Evolutionary conservation across 805 yeast genomes (phyloP).

Genomic region (Nakazawaea wickerhamii): DNA sequence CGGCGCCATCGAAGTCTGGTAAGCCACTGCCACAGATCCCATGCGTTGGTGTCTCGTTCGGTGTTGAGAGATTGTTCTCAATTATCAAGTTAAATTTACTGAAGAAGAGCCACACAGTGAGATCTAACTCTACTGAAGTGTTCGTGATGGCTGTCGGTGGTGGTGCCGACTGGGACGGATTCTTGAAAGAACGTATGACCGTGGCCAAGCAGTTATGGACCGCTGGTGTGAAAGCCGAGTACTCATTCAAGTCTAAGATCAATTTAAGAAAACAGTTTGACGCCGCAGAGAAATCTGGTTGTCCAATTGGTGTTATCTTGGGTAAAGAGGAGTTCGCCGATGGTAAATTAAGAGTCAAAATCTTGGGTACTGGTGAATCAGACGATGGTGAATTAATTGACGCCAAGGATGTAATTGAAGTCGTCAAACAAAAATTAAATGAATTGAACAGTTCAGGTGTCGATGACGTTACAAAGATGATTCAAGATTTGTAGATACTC

Average conservation of each 20-base stretch:
- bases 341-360: slow-evolving; percentile 81
- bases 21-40: slow-evolving; percentile 73
- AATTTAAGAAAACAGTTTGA: slow-evolving; percentile 96
- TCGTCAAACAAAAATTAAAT: slow-evolving; percentile 35
- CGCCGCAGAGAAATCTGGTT: slow-evolving; percentile 93
- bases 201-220: slow-evolving; percentile 81
- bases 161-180: slow-evolving; percentile 94
- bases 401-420: slow-evolving; percentile 51
- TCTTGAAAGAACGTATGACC: slow-evolving; percentile 85
- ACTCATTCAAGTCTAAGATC: slow-evolving; percentile 86
- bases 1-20: slow-evolving; percentile 70
- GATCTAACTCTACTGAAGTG: slow-evolving; percentile 88
- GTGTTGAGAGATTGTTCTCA: slow-evolving; percentile 93
- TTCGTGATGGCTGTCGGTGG: slow-evolving; percentile 98
- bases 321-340: slow-evolving; percentile 90
- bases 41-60: slow-evolving; percentile 96
- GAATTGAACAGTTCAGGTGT: slow-evolving; percentile 45
- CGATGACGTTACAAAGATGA: slow-evolving; percentile 58
- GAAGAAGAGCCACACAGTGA: slow-evolving; percentile 40
- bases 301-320: slow-evolving; percentile 83
- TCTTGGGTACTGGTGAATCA: slow-evolving; percentile 81
- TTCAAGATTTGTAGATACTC: slow-evolving; percentile 42
- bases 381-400: slow-evolving; percentile 80
- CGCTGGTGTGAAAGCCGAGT: slow-evolving; percentile 87
- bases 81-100: slow-evolving; percentile 72